phyloP scores from a whole-genome alignment of 2,329 filamentous ascomycete genomes.

The Colletotrichum tropicale region DNA sequence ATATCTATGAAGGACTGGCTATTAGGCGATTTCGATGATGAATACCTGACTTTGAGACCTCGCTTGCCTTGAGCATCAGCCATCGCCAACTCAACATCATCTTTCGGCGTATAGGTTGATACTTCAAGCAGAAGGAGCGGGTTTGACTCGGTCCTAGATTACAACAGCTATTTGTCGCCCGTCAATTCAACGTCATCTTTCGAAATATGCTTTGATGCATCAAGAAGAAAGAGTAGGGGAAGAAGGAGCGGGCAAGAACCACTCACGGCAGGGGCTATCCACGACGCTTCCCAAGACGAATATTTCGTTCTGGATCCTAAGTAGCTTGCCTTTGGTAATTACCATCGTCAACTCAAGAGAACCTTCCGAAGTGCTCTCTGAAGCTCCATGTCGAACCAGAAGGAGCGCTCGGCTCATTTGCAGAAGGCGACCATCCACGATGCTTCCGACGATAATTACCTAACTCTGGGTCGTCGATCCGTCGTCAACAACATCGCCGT shows the following conservation, averaged over 20 bases:
- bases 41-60: background rate
- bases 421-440: background rate
- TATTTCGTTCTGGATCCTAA: background rate
- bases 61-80: background rate
- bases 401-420: background rate
- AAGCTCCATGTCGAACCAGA: background rate
- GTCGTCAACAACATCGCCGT: background rate
- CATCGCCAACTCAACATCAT: background rate
- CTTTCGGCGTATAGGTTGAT: background rate
- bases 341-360: background rate
- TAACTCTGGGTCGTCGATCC: background rate
- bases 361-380: background rate
- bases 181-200: background rate
- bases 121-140: background rate
- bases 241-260: background rate
- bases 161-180: background rate
- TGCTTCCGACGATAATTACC: background rate
- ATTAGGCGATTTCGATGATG: background rate
- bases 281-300: background rate
- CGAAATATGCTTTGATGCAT: background rate
- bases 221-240: background rate
- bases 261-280: background rate
- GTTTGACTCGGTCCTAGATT: background rate
- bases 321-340: background rate
- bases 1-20: background rate